Conservation (phyloP, 345 rosid genomes). For the Aquilaria malaccensis region DNA sequence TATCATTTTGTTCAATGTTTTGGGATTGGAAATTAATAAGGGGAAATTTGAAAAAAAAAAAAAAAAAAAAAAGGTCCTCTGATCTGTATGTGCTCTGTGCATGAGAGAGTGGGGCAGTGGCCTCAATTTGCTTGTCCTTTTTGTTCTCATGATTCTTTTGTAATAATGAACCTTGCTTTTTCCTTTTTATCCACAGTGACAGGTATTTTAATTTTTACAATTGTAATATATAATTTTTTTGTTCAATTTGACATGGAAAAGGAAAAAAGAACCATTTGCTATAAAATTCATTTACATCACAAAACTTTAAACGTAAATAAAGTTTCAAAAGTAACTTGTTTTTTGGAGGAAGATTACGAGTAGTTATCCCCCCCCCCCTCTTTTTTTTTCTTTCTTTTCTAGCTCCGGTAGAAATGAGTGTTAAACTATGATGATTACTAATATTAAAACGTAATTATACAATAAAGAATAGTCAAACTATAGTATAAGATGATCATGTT, state of each 20-base stretch:
- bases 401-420: too few relatives aligned
- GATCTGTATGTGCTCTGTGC: slow-evolving; percentile 34
- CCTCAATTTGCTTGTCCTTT: slow-evolving; percentile 49
- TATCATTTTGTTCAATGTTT: too few relatives aligned
- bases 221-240: background rate
- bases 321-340: too few relatives aligned
- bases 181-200: slow-evolving; percentile 13
- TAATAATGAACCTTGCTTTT: slow-evolving; percentile 36
- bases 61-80: slow-evolving; percentile 30
- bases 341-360: too few relatives aligned
- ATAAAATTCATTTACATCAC: background rate
- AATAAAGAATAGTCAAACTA: too few relatives aligned
- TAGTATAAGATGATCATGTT: too few relatives aligned
- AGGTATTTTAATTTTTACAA: slow-evolving; percentile 8
- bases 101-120: slow-evolving; percentile 48
- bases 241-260: slow-evolving; percentile 8
- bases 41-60: background rate
- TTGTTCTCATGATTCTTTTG: slow-evolving; percentile 43
- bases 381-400: too few relatives aligned
- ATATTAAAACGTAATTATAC: too few relatives aligned
- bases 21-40: too few relatives aligned
- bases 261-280: slow-evolving; percentile 8
- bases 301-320: too few relatives aligned
- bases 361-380: too few relatives aligned
- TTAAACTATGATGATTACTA: too few relatives aligned